Evolutionary conservation across 2,329 filamentous ascomycete genomes (phyloP).

Genomic region (Hyphodiscus sp.): DNA sequence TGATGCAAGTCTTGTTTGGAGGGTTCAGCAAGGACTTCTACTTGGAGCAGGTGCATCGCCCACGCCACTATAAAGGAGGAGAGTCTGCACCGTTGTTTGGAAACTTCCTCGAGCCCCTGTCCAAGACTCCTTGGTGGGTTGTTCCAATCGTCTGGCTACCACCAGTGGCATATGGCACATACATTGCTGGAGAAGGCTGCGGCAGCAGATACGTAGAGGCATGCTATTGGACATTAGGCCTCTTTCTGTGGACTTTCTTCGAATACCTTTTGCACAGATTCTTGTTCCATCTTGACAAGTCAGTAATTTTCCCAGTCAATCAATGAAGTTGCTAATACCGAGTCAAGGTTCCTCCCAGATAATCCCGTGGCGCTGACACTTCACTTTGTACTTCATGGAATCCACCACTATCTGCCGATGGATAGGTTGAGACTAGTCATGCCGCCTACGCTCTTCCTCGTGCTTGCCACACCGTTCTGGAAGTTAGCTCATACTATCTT

Average conservation of each 20-base stretch:
- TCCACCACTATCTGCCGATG: conserved; percentile 99
- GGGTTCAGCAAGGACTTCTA: conserved; percentile 96
- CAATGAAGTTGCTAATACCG: conserved; percentile 14
- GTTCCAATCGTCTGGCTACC: conserved; percentile 82
- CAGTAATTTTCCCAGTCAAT: conserved; percentile 36
- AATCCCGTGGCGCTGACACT: conserved; percentile 79
- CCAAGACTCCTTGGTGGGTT: conserved; percentile 90
- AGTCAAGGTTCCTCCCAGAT: conserved; percentile 73
- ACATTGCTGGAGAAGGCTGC: conserved; percentile 57
- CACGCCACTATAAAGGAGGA: conserved; percentile 91
- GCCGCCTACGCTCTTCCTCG: conserved; percentile 83
- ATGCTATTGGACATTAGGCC: conserved; percentile 62
- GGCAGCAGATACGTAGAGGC: conserved; percentile 40
- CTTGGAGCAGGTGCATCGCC: conserved; percentile 89
- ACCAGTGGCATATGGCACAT: conserved; percentile 66
- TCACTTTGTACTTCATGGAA: conserved; percentile 92
- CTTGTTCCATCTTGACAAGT: conserved; percentile 91
- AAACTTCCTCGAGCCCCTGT: conserved; percentile 97
- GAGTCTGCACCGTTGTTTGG: conserved; percentile 90
- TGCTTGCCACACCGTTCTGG: conserved; percentile 85
- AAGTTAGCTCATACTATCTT: conserved; percentile 79
- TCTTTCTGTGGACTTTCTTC: conserved; percentile 80
- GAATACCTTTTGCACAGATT: conserved; percentile 88
- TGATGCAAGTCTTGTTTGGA: conserved; percentile 82
- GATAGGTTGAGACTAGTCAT: conserved; percentile 95